Evolutionary conservation across 2,329 filamentous ascomycete species (phyloP), one percentile per base, ranked within the genome.

Genomic region (Fonsecaea monophora): DNA sequence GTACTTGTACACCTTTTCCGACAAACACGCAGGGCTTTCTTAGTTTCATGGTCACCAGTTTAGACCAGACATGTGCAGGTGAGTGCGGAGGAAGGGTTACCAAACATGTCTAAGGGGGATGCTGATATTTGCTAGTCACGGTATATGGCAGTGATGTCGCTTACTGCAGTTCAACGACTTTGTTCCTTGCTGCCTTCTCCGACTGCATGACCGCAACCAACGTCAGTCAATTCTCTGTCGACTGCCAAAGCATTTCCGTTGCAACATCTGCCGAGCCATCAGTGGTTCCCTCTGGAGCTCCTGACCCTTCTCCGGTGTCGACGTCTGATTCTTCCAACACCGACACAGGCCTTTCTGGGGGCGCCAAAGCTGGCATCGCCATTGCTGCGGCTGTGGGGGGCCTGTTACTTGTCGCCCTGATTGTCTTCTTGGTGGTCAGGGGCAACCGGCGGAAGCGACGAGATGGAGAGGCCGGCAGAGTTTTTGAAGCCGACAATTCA

Each of bases 361-460:
- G 64, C 8, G 67, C 67, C 42, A 68, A 68, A 64, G 67, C 67
- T 12, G 67, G 67, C 7, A 68, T 68, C n/a, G 67, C 35, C 15
- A 53, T 68, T 32, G 64, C 50, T 7, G 63, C 67, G n/a, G 60
- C 60, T 4, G 60, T 63, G 9, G 59, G 13, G 2, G 67, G 58
- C 1, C 10, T 68, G 3, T 18, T 30, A 13, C 38, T 68, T 3
- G 13, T 67, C n/a, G 64, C 34, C 13, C 30, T 67, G 3, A 34
- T 64, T 3, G 59, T 68, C 6, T 68, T 62, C 32, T 57, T 68
- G 34, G 64, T 65, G 57, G 57, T 60, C 30, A 45, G 37, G 35
- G 63, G 59, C 58, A 62, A 66, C 45, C 55, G 63, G 1, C 37
- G 25, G 25, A 67, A 64, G 61, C 60, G 50, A 57, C 53, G 25